These are phyloP conservation scores for Coffea humblotiana DNA, from an alignment of 305 asterid genomes.

Conservation along the genomic window DNA sequence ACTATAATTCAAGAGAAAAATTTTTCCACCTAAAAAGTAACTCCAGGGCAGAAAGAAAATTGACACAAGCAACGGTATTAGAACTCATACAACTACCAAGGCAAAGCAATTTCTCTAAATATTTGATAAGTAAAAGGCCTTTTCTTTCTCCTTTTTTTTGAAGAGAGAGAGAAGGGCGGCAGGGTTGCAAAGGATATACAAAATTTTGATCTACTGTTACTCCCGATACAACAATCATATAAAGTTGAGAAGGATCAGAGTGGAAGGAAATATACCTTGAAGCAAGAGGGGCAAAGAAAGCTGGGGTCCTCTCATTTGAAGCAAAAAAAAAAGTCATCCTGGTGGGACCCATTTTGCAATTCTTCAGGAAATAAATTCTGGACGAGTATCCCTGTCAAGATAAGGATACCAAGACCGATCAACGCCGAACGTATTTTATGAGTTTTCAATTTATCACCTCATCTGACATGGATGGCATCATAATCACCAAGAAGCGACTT, in stretches of 20 bases:
- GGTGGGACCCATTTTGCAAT: constrained; percentile 69
- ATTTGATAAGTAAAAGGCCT: too few species aligned
- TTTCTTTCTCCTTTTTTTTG: too few species aligned
- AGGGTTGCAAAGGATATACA: too few species aligned
- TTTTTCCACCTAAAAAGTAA: too few species aligned
- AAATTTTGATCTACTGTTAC: neutral
- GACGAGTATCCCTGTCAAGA: constrained; percentile 85
- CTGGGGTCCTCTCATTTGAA: constrained; percentile 26
- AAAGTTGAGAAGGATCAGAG: constrained; percentile 10
- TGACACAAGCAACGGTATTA: too few species aligned
- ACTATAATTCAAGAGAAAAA: too few species aligned
- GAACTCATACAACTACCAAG: too few species aligned
- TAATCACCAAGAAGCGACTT: constrained; percentile 78
- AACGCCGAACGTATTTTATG: constrained; percentile 81
- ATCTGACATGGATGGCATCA: constrained; percentile 91
- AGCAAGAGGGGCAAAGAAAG: constrained; percentile 77
- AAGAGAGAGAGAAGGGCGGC: too few species aligned
- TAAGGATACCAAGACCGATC: constrained; percentile 78
- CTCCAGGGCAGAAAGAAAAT: too few species aligned
- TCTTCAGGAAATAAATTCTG: constrained; percentile 81
- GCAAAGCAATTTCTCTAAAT: too few species aligned
- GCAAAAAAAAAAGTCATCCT: constrained; percentile 22
- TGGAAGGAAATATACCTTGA: constrained; percentile 42
- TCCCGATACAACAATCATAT: neutral
- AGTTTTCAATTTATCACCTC: constrained; percentile 86